Base-by-base conservation (phyloP, 2,329 filamentous ascomycete species). In the Paecilomyces variotii region DNA sequence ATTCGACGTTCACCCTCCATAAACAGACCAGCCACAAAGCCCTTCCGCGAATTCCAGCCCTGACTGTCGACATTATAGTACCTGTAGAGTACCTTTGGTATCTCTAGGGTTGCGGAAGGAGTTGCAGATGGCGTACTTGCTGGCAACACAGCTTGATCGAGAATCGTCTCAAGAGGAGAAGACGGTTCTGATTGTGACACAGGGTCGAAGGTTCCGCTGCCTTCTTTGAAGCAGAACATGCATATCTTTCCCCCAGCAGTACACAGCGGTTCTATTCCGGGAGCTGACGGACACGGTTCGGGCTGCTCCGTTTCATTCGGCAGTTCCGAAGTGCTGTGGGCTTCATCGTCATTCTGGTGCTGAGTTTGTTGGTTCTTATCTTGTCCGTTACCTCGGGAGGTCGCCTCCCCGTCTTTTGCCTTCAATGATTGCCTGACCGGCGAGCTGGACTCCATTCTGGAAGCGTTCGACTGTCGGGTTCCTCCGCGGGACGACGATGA, bases 41-140 rank as follows among this genome's bases (percentile, higher is more conserved):
- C 12, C 1, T 34, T 58, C 1, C 52, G 60, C 0, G 59, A 64
- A 54, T 76, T 76, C 0, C 70, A 57, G 0, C 74, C 74, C 51
- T 67, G 66, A 0, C 69, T 72, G 0, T 70, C 61, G 1, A 58
- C 25, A 27, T 73, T 72, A 1, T 64, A 71, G 62, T 69, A 75
- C 11, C 74, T 61, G 54, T 71, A 76, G 0, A 74, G 39, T 0
- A 76, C n/a, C 0, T 59, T 62, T 9, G 73, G 72, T 2, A 68
- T 60, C 25, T 57, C 24, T 10, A 10, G 30, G 11, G 30, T 32
- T 32, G 4, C 4, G 3, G 2, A n/a, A n/a, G 30, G 30, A 32
- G 30, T 32, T 32, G 4, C 4, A 5, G 2, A n/a, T 24, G 35
- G 26, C 24, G 19, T 35, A 27, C 24, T 45, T 12, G 54, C 34